A percentile compares a stretch with the other conserved stretches of the same genome.
Evolutionary conservation across 805 yeast species (phyloP).

Genomic region (Ogataea parapolymorpha): DNA sequence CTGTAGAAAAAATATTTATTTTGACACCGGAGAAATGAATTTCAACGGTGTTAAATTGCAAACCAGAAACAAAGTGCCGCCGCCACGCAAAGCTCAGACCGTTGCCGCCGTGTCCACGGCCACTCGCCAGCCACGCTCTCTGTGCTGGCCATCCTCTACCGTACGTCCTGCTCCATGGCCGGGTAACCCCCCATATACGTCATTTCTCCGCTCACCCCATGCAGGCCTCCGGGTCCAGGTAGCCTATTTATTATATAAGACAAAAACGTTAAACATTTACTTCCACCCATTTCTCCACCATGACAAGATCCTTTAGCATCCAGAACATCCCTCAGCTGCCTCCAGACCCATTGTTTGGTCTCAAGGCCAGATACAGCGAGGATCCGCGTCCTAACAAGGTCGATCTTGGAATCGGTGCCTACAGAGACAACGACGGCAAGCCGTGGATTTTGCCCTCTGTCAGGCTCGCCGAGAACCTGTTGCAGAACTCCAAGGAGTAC

Average conservation of each 20-base stretch:
- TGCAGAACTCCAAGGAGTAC: conserved; percentile 55
- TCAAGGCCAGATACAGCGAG: conserved; percentile 60
- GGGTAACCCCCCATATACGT: conserved; percentile 4
- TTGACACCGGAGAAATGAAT: no score
- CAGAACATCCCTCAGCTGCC: conserved; percentile 59
- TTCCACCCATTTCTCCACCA: neutral
- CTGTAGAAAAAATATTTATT: neutral
- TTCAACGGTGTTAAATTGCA: no score
- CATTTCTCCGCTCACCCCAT: conserved; percentile 5
- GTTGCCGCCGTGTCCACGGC: no score
- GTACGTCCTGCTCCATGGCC: neutral
- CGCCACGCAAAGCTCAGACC: no score
- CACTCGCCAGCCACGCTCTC: no score
- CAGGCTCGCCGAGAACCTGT: conserved; percentile 61
- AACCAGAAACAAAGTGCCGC: neutral
- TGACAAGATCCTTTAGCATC: conserved; percentile 27
- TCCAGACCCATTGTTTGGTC: conserved; percentile 83
- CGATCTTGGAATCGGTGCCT: conserved; percentile 91
- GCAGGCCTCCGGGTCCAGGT: conserved; percentile 1
- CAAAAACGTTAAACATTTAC: neutral
- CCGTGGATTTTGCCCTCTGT: conserved; percentile 89
- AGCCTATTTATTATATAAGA: conserved; percentile 1
- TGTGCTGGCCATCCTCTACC: no score
- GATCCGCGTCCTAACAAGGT: conserved; percentile 67
- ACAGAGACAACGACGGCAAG: conserved; percentile 83